Evolutionary conservation across 2,329 filamentous ascomycete species (phyloP).

Genomic region (Hymenoscyphus salicellus): DNA sequence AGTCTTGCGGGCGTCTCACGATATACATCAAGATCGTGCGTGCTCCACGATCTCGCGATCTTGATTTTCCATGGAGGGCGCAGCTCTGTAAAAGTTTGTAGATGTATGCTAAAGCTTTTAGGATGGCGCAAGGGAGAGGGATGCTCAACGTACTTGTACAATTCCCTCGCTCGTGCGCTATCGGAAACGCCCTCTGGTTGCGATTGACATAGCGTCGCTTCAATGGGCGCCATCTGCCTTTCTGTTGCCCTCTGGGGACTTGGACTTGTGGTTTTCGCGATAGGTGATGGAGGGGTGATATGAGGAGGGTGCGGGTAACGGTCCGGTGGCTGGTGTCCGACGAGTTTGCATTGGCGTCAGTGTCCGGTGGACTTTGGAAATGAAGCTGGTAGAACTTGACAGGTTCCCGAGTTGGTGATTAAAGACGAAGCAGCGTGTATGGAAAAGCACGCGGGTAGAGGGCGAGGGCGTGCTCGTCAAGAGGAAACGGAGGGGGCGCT

Average conservation of each 20-base stretch:
- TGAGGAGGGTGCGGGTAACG: not conserved
- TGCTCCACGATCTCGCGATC: no score
- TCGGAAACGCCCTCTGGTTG: conserved; percentile 34
- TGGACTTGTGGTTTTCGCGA: not conserved
- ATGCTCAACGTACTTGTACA: conserved; percentile 34
- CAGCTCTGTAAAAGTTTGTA: not conserved
- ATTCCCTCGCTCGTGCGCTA: conserved; percentile 33
- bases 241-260: not conserved
- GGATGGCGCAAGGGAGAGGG: not conserved
- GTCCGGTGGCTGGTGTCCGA: not conserved
- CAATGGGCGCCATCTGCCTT: conserved; percentile 30
- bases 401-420: no score
- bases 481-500: no score
- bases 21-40: no score
- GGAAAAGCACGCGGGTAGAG: not conserved
- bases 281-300: not conserved
- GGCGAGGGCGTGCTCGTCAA: not conserved
- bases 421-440: not conserved
- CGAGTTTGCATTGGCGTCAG: not conserved
- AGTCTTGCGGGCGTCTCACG: conserved; percentile 1
- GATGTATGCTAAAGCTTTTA: not conserved
- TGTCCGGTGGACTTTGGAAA: not conserved
- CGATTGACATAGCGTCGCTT: conserved; percentile 26
- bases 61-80: not conserved
- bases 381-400: not conserved